Base-by-base conservation (phyloP, 2,329 filamentous ascomycete genomes). In the Colletotrichum brevisporum region DNA sequence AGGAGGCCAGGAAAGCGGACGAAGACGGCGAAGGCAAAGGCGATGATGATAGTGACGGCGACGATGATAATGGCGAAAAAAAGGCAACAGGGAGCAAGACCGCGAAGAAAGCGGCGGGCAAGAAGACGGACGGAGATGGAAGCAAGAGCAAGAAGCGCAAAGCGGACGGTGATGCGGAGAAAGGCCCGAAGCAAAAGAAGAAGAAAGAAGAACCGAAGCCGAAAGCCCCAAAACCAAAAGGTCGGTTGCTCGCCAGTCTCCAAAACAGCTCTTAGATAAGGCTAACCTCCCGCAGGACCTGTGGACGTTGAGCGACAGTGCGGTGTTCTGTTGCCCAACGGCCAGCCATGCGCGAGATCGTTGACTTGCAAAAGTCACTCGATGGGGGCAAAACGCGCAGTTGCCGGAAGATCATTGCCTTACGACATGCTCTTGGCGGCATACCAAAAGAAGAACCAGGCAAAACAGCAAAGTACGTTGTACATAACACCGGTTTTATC, bases 361-460 rank as follows among this genome's bases (percentile, higher is more conserved):
- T 82, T 98, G 67, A 98, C 95, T 0, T 98, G 95, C 85, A 98
- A 98, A 82, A 95, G 92, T 69, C 95, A 98, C 73, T 91, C 88
- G n/a, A 97, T 98, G 95, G 94, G 95, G 12, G 92, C 95, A 5
- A 98, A 98, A 81, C 88, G 95, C 74, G 92, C 92, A 1, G 95
- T 98, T 3, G 92, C 94, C 5, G 95, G 95, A 1, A 88, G 95
- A 70, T 96, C 93, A 52, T 82, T 97, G 69, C 95, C 95, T 1
- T 98, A 98, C 77, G 94, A 97, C 79, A 96, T 97, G 91, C 84
- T 98, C 47, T 86, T 98, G 45, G 91, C 92, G 15, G 91, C 92
- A 8, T 96, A 96, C 76, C 93, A 96, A 80, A 98, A 98, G 87
- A 98, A 98, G 86, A 99, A 99, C 76, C 96, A 98, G 80, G 96